A percentile compares a stretch with the other conserved stretches of the same genome.
Conservation (phyloP, 1,284 basidiomycete genomes). For the Tremellales sp. region DNA sequence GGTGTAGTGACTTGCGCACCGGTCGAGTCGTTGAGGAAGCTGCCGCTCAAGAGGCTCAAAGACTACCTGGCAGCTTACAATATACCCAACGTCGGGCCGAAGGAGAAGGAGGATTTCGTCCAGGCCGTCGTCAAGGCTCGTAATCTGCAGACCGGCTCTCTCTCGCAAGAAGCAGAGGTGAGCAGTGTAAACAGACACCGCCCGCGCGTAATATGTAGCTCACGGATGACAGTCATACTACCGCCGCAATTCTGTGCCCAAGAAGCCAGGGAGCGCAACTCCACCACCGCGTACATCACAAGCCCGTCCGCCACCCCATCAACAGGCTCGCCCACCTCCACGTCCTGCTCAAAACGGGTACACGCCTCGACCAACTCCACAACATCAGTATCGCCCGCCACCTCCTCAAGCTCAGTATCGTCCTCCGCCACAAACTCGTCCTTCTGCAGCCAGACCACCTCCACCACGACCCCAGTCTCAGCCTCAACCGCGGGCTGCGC, state of each 20-base stretch:
- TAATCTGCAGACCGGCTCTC: conserved; percentile 37
- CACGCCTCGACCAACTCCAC: conserved; percentile 9
- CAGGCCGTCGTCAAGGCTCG: conserved; percentile 39
- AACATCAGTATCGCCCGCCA: conserved; percentile 9
- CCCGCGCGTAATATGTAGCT: no score
- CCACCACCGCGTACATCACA: conserved; percentile 6
- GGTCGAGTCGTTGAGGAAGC: conserved; percentile 28
- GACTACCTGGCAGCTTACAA: conserved; percentile 45
- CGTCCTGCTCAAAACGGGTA: conserved; percentile 1
- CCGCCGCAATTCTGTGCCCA: conserved; percentile 38
- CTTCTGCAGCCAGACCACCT: conserved; percentile 6
- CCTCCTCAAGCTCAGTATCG: conserved; percentile 14
- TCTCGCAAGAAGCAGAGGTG: conserved; percentile 43
- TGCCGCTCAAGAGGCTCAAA: conserved; percentile 46
- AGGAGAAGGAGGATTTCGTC: conserved; percentile 46
- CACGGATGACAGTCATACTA: conserved; percentile 21
- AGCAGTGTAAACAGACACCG: conserved; percentile 2
- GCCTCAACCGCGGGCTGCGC: conserved; percentile 8
- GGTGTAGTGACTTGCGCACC: conserved; percentile 41
- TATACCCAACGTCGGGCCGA: conserved; percentile 35
- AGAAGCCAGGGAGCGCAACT: conserved; percentile 17
- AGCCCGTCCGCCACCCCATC: conserved; percentile 6
- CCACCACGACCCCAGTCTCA: conserved; percentile 11
- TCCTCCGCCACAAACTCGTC: conserved; percentile 8
- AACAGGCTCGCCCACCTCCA: conserved; percentile 2